Conservation (phyloP, 225 moss, liverwort and hornwort genomes). For the Polytrichum commune region DNA sequence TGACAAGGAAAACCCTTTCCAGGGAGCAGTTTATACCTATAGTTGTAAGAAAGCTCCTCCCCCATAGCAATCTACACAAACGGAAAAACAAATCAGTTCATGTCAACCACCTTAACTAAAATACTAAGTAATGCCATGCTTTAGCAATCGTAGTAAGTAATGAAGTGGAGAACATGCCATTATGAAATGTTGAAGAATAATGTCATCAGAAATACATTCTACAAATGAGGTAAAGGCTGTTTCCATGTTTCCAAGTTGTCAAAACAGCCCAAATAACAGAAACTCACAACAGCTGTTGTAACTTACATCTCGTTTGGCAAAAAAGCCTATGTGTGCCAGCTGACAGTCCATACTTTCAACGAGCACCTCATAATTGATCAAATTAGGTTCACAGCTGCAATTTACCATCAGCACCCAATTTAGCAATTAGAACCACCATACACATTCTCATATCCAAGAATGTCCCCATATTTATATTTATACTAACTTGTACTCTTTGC, state of each 20-base stretch:
- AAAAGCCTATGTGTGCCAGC: slow-evolving; percentile 96
- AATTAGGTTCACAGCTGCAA: slow-evolving; percentile 90
- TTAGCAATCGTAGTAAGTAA: neutral
- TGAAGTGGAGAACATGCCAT: too few species aligned
- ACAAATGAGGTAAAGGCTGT: too few species aligned
- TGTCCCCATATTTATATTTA: too few species aligned
- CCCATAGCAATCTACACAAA: slow-evolving; percentile 74
- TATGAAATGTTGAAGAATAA: too few species aligned
- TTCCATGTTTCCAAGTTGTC: too few species aligned
- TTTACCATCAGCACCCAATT: neutral
- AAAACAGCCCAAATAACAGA: too few species aligned
- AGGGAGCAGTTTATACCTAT: slow-evolving; percentile 92
- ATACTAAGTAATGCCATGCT: neutral
- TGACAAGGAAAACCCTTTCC: slow-evolving; percentile 94
- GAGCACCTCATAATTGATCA: slow-evolving; percentile 95
- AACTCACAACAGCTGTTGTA: too few species aligned
- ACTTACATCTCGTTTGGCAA: slow-evolving; percentile 96
- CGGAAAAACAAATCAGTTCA: slow-evolving; percentile 4
- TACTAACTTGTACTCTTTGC: too few species aligned
- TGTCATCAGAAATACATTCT: too few species aligned
- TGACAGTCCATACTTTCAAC: slow-evolving; percentile 97
- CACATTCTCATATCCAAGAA: too few species aligned
- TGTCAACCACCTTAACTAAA: neutral
- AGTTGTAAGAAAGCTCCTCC: slow-evolving; percentile 96
- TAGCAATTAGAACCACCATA: too few species aligned